Base-by-base conservation (phyloP, 306 rosid genomes). In the Citrullus amarus region DNA sequence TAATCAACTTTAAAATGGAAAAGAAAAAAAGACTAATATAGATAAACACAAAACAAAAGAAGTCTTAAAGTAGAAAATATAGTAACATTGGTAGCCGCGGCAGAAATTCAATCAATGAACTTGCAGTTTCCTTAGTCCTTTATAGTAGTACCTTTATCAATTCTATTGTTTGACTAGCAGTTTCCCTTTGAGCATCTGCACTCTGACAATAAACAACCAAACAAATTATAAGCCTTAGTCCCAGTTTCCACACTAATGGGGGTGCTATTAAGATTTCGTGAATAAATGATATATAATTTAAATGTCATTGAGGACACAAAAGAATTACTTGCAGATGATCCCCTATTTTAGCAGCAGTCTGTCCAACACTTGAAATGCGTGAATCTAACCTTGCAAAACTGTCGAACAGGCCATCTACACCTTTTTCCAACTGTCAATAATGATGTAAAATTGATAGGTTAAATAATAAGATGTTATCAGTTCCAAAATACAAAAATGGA, bases 321-420 rank as follows among this genome's bases (percentile, higher is more conserved):
- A 85, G 79, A 57, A 80, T 80, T 88, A 96, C 99, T 96, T 96
- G 99, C 85, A 96, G 89, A 87, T 96, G 98, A 89, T 96, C 99
- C 80, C 99, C 99, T 75, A 96, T 96, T 86, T 96, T 96, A 18
- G 99, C 99, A 69, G 99, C 99, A 57, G 99, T 96, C 85, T 96
- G 99, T 67, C 98, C 99, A 78, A 96, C 99, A 89, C 99, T 96
- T 76, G 99, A 96, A 81, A 96, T 96, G 56, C 99, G 97, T 3
- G 98, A 91, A 91, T 96, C 99, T 86, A 96, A 81, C 86, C 99
- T 87, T 22, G 97, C 98, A 85, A 96, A 96, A 93, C 99, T 96
- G 81, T 82, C 91, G 81, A 96, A 96, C 88, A 96, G 84, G 81
- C 99, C 99, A 86, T 96, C 99, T 60, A 96, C 97, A 79, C 99